These are phyloP conservation scores for Rosa multiflora DNA, from an alignment of 306 rosid genomes.

Conservation along the genomic window DNA sequence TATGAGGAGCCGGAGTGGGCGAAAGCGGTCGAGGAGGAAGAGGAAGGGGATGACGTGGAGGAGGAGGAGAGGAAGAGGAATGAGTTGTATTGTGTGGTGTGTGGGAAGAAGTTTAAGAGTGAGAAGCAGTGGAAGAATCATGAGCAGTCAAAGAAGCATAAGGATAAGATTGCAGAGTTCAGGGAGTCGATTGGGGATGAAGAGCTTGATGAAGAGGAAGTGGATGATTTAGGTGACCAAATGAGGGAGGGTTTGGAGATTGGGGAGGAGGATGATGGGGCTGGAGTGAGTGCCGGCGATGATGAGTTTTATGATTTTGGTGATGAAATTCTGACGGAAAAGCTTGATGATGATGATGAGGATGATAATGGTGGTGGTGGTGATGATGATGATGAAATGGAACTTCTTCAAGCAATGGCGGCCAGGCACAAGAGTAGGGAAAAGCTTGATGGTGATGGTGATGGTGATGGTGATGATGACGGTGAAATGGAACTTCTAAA, in stretches of 20 bases:
- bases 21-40: slow-evolving; percentile 22
- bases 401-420: neutral
- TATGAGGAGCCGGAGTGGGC: slow-evolving; percentile 43
- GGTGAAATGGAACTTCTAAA: neutral
- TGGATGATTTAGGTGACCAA: slow-evolving; percentile 21
- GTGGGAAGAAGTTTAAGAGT: slow-evolving; percentile 99
- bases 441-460: slow-evolving; percentile 26
- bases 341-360: neutral
- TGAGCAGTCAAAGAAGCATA: slow-evolving; percentile 93
- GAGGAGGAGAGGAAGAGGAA: slow-evolving; percentile 38
- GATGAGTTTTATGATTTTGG: slow-evolving; percentile 29
- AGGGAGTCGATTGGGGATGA: slow-evolving; percentile 59
- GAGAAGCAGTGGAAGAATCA: slow-evolving; percentile 99
- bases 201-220: slow-evolving; percentile 12
- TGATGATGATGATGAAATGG: neutral
- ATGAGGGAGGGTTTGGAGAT: slow-evolving; percentile 30
- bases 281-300: slow-evolving; percentile 34
- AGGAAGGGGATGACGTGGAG: slow-evolving; percentile 35
- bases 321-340: neutral
- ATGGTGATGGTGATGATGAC: no score
- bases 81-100: slow-evolving; percentile 82
- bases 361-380: neutral
- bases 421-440: neutral
- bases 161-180: slow-evolving; percentile 80
- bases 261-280: slow-evolving; percentile 33